These are phyloP conservation scores for Barnettozyma vustinii DNA, from an alignment of 805 yeast species.

Conservation along the genomic window DNA sequence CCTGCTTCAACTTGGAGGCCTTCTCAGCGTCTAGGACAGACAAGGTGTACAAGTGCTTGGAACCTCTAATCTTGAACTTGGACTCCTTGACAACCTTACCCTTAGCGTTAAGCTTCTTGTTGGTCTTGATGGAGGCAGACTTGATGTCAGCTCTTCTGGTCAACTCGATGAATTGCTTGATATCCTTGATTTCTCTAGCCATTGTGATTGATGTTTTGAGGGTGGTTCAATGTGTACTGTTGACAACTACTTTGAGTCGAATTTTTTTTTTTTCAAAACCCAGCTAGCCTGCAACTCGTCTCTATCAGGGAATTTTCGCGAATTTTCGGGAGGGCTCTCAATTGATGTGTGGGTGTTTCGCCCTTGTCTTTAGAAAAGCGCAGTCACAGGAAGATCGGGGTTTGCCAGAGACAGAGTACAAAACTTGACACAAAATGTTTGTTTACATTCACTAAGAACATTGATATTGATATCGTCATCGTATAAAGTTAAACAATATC, in stretches of 20 bases:
- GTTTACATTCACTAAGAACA: background rate
- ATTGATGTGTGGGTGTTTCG: background rate
- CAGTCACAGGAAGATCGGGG: background rate
- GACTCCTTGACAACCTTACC: conserved; percentile 89
- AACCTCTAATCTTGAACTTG: conserved; percentile 98
- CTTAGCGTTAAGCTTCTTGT: conserved; percentile 72
- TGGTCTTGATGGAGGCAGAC: conserved; percentile 91
- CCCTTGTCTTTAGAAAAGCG: background rate
- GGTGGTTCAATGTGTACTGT: background rate
- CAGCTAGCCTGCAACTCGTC: background rate
- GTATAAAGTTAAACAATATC: conserved; percentile 43
- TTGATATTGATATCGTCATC: too few species aligned
- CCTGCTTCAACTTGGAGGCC: conserved; percentile 96
- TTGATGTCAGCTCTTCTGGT: conserved; percentile 94
- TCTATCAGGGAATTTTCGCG: background rate
- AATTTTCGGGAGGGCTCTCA: background rate
- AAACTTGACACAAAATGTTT: background rate
- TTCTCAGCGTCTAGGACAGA: conserved; percentile 92
- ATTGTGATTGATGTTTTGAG: conserved; percentile 10
- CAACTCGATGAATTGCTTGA: conserved; percentile 95
- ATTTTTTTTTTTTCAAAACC: conserved; percentile 4
- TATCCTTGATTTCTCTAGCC: conserved; percentile 79
- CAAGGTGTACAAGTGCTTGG: conserved; percentile 91
- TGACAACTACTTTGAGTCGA: conserved; percentile 17
- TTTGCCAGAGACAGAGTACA: conserved; percentile 10